A percentile compares a stretch with the other conserved stretches of the same genome.
These are phyloP conservation scores for Heliamphora pulchella DNA, from an alignment of 179 eudicot genomes.

Conservation along the genomic window DNA sequence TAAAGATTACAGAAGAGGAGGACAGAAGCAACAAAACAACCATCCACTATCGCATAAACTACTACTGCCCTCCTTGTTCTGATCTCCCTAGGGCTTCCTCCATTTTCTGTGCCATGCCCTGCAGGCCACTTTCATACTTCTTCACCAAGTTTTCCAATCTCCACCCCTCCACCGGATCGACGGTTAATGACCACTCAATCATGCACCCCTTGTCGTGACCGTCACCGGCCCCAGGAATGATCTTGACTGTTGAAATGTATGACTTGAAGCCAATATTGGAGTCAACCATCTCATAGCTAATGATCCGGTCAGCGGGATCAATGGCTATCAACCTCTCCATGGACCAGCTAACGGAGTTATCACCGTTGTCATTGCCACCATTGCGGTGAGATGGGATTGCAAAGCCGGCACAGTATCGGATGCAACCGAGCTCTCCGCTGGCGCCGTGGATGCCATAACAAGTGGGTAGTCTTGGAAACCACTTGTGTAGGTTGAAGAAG, in stretches of 20 bases:
- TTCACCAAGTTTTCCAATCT: constrained; percentile 45
- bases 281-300: constrained; percentile 65
- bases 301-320: constrained; percentile 33
- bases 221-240: constrained; percentile 19
- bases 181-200: constrained; percentile 53
- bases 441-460: constrained; percentile 58
- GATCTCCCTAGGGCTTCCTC: neutral
- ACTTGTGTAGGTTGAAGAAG: constrained; percentile 65
- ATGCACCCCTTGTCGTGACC: constrained; percentile 37
- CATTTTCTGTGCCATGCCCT: constrained; percentile 14
- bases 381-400: constrained; percentile 23
- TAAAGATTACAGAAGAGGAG: no score
- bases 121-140: constrained; percentile 44
- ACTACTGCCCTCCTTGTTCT: neutral
- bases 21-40: neutral
- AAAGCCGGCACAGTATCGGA: constrained; percentile 55
- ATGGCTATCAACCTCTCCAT: constrained; percentile 54
- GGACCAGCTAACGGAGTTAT: constrained; percentile 36
- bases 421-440: constrained; percentile 64
- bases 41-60: neutral
- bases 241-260: constrained; percentile 49
- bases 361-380: constrained; percentile 19
- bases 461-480: constrained; percentile 44
- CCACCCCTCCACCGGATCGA: constrained; percentile 59
- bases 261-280: constrained; percentile 60